Evolutionary conservation across 371 early-diverging fungal genomes (phyloP), one percentile per base, ranked within the genome.

Genomic region (Mortierella sp.): DNA sequence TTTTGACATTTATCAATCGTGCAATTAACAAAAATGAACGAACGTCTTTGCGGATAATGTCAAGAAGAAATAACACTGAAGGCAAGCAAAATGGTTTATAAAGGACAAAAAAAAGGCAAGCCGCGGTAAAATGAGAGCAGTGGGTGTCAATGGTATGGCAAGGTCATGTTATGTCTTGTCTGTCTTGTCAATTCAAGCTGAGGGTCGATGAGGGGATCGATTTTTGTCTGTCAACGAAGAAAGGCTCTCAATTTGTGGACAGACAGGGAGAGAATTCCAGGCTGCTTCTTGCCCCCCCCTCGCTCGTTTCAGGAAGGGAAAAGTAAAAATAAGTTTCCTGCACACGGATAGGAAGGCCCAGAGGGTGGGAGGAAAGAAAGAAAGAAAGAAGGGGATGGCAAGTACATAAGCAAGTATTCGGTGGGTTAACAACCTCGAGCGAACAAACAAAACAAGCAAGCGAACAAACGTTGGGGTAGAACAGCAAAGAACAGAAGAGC

Each of bases 91-190:
- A 12, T 46, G 12, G 48, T 46, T 14, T 11, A 46, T 46, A 2
- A 35, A 35, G 32, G 18, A 35, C 1, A 68, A 68, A 38, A 3
- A 24, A 63, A 32, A 29, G 18, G 41, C 51, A 4, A 51, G 21
- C 51, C 51, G 68, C 68, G 68, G 68, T 68, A 68, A 68, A 68
- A 68, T 68, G 68, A 38, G 68, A 68, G 68, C 68, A 72, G 51
- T 21, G 8, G 48, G 46, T 38, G 48, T 44, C 72, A 51, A 51
- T 51, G 21, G 21, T 21, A 72, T 72, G 46, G 21, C 21, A 32
- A 46, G 48, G 48, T 46, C 48, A 46, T 46, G 48, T 12, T 46
- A 14, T 12, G 6, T 41, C 41, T 41, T 21, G 5, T 21, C 12
- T 12, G 29, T 1, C 70, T 10, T 32, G 5, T 8, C 32, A 41